Percentiles rank a stretch among this genome's conserved stretches.
phyloP scores from a whole-genome alignment of 805 yeast genomes.

The Torulaspora maleeae region DNA sequence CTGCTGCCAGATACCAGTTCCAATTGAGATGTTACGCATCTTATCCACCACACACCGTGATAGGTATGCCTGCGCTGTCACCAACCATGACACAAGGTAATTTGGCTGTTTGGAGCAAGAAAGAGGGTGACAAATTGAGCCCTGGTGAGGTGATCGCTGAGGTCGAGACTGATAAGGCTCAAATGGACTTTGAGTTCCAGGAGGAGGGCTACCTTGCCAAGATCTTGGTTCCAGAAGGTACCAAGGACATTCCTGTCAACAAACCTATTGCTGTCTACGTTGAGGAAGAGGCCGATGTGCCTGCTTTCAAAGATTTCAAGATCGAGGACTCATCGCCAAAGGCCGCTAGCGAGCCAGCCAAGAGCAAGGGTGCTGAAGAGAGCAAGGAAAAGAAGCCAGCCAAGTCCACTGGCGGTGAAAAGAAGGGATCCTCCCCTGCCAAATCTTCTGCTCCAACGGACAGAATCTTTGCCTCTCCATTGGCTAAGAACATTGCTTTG shows the following conservation, averaged over 20 bases:
- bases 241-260: slow-evolving; percentile 89
- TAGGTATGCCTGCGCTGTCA: slow-evolving; percentile 98
- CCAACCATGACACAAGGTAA: slow-evolving; percentile 99
- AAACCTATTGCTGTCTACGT: slow-evolving; percentile 96
- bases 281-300: slow-evolving; percentile 76
- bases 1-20: slow-evolving; percentile 16
- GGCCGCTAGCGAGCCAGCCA: slow-evolving; percentile 36
- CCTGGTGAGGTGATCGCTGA: slow-evolving; percentile 97
- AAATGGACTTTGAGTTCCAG: slow-evolving; percentile 97
- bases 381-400: slow-evolving; percentile 19
- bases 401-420: slow-evolving; percentile 9
- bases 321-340: slow-evolving; percentile 59
- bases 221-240: slow-evolving; percentile 74
- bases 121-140: slow-evolving; percentile 77
- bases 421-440: slow-evolving; percentile 24
- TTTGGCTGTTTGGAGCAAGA: slow-evolving; percentile 84
- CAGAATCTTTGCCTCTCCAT: slow-evolving; percentile 89
- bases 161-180: slow-evolving; percentile 96
- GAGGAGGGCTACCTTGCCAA: slow-evolving; percentile 93
- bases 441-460: slow-evolving; percentile 45
- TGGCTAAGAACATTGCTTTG: slow-evolving; percentile 88
- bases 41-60: slow-evolving; percentile 80
- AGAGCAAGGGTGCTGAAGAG: slow-evolving; percentile 32
- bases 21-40: slow-evolving; percentile 37
- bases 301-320: slow-evolving; percentile 83